Evolutionary conservation across 2,329 filamentous ascomycete species (phyloP), one percentile per base, ranked within the genome.

Genomic region (Fusarium sp.): DNA sequence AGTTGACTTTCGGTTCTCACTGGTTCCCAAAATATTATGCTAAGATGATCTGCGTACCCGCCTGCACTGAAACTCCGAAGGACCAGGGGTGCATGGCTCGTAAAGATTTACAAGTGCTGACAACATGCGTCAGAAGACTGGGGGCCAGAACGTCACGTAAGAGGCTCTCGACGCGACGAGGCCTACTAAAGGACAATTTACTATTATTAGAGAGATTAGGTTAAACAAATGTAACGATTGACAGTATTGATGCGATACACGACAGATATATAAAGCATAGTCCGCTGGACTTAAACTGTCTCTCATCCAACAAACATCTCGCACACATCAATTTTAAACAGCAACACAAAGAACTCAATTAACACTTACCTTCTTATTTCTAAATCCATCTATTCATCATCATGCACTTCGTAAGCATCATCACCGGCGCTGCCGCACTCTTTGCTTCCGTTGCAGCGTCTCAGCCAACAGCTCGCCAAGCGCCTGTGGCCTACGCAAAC

Each of bases 141-240:
- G 46, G 43, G 39, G 47, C 31, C 34, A 42, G 38, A 21, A 21
- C 26, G 26, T 42, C 26, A 19, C 26, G 38, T 45, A 28, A 11
- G 14, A 7, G n/a, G 9, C 34, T n/a, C 34, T n/a, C 24, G 40
- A 22, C 42, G n/a, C 17, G 9, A n/a, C 28, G 63, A 44, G 44
- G 49, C 24, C 39, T 24, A n/a, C 15, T 45, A 17, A n/a, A 34
- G 2, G 3, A n/a, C 3, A 19, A 11, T 39, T 33, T 34, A 3
- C 65, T 68, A 68, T 66, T 36, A 57, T 68, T 68, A 66, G 65
- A 39, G 13, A 6, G 3, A n/a, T 28, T 40, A 36, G 4, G 22
- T 62, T 28, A 22, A 6, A 7, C 17, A 26, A 43, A 22, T 26
- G 4, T 8, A 21, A 33, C 24, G 7, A 5, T 13, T 7, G 15